Evolutionary conservation across 1,284 basidiomycete genomes (phyloP), one percentile per base, ranked within the genome.

Genomic region (Termitomyces sp.): DNA sequence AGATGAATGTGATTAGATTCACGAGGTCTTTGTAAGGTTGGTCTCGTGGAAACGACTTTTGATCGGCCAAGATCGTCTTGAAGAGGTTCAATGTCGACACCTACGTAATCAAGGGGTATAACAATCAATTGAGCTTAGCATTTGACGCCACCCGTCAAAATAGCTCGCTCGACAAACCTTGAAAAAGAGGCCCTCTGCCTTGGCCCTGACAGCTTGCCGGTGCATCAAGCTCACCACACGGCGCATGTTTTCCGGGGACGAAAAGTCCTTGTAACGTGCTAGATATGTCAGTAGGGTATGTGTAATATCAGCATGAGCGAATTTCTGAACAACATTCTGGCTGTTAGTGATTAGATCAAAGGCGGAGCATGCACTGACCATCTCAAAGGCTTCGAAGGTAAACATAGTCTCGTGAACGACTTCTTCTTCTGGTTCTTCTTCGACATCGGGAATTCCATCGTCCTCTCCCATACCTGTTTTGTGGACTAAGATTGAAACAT

Each of bases 151-250:
- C 59, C 62, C 53, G 58, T 56, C 61, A 61, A 61, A 48, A 31
- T n/a, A 36, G 24, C 28, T 38, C 10, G 24, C 38, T 28, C 12
- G 26, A 68, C 80, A 57, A 55, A 92, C 93, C 70, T 94, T 92
- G 80, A 94, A 98, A 72, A 92, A 97, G 12, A 98, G 72, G 0
- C 88, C 92, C 67, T 97, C 94, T 0, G 92, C 92, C 66, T 95
- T 92, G 8, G 88, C 85, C 63, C 83, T 88, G 59, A 98, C 83
- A 33, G 86, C 93, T 64, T 95, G 92, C 15, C 95, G 82, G 69
- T 97, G 91, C 64, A 98, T 80, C 57, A 98, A 73, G 58, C 81
- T 83, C 19, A 96, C 92, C 33, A 92, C 86, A 36, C 93, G 82
- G 67, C 88, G 90, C 82, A 98, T 86, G 65, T 88, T 80, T 60